Conservation (phyloP, 2,329 filamentous ascomycete genomes). For the Berkeleyomyces basicola region DNA sequence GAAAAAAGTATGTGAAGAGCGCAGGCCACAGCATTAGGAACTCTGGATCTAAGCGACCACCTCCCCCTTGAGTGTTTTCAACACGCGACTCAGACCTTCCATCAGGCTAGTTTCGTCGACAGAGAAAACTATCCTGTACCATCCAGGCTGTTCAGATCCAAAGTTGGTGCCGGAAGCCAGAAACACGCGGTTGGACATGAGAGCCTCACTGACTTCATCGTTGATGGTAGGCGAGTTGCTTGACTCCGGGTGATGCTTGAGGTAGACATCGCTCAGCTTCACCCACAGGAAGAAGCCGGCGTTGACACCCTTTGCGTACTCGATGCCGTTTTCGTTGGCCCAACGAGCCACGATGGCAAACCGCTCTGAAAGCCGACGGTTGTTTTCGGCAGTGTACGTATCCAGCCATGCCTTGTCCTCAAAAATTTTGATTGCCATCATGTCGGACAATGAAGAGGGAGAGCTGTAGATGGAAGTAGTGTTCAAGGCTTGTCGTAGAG, state of each 20-base stretch:
- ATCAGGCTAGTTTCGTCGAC: slow-evolving; percentile 20
- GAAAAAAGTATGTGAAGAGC: background rate
- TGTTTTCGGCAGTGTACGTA: slow-evolving; percentile 28
- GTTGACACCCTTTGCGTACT: slow-evolving; percentile 30
- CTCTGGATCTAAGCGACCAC: background rate
- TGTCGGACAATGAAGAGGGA: slow-evolving; percentile 28
- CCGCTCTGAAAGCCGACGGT: slow-evolving; percentile 22
- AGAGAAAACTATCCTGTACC: slow-evolving; percentile 26
- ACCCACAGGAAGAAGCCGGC: slow-evolving; percentile 41
- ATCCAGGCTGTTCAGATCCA: slow-evolving; percentile 24
- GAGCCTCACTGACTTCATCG: slow-evolving; percentile 17
- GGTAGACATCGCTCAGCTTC: slow-evolving; percentile 25
- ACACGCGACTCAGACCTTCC: slow-evolving; percentile 15
- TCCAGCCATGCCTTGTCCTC: slow-evolving; percentile 28
- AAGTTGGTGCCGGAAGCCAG: slow-evolving; percentile 23
- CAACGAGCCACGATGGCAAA: slow-evolving; percentile 24
- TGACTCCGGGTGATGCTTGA: slow-evolving; percentile 12
- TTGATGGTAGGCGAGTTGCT: slow-evolving; percentile 16
- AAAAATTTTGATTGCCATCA: slow-evolving; percentile 25
- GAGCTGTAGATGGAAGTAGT: slow-evolving; percentile 27
- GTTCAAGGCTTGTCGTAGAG: slow-evolving; percentile 24
- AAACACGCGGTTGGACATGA: slow-evolving; percentile 22
- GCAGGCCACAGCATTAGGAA: background rate
- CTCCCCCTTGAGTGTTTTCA: slow-evolving; percentile 3
- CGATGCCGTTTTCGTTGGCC: slow-evolving; percentile 25